Evolutionary conservation across 1,284 basidiomycete species (phyloP), one percentile per base, ranked within the genome.

Genomic region (Sphagnurus paluster): DNA sequence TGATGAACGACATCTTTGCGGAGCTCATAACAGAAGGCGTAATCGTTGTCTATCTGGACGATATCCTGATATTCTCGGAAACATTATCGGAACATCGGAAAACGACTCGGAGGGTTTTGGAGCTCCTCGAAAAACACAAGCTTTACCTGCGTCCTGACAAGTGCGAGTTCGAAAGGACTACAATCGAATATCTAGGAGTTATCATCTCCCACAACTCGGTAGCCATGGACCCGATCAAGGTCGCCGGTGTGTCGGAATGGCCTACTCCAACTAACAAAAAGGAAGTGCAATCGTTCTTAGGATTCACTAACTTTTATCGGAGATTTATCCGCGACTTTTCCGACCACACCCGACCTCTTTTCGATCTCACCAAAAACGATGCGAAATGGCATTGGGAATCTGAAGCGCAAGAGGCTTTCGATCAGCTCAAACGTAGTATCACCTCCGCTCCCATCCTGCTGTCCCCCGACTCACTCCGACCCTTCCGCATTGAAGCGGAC

Each of bases 121-220:
- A 63, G 41, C 59, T n/a, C 1, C 62, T 78, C 0, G 39, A 56
- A 0, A 37, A 61, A 5, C 35, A 65, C 40, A 33, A 57, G 0
- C 58, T 76, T 0, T 72, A 56, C 52, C 49, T 63, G 5, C 68
- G 69, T 21, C 52, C 64, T 0, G 58, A 65, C 25, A 76, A 76
- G 16, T 45, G 44, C 16, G 36, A 45, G 20, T 45, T 39, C 17
- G 30, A 45, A 13, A 7, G 34, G 34, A 45, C 44, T 11, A 21
- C 19, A 16, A 42, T 47, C 3, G 13, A 47, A n/a, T 47, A 47
- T 21, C 19, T 42, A 4, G 39, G 38, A 1, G n/a, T 46, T 0
- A 28, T 46, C 17, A 36, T 44, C 19, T 44, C 35, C 1, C 29
- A 45, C 14, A 9, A 24, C 23, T 17, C n/a, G 1, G 37, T 10